Conservation (phyloP, 306 rosid species). For the Trichosanthes truncata region DNA sequence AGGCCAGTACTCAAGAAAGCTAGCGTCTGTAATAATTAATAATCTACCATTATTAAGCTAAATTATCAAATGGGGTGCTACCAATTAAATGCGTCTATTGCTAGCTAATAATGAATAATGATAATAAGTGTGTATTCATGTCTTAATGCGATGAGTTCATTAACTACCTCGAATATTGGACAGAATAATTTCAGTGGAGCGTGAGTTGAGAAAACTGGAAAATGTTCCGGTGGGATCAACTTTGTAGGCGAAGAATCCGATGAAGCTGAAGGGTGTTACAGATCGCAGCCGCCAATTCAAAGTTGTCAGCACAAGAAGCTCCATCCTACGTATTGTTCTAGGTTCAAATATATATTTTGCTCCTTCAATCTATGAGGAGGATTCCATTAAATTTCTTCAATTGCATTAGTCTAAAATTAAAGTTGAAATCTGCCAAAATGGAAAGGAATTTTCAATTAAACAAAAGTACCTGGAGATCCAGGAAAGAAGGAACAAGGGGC, state of each 20-base stretch:
- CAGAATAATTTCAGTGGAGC: conserved; percentile 70
- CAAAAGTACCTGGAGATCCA: conserved; percentile 71
- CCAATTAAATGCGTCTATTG: not conserved
- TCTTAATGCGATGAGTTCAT: not conserved
- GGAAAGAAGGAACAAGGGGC: conserved; percentile 65
- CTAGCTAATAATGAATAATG: not conserved
- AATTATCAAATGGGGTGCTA: not conserved
- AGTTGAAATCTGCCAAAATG: not conserved
- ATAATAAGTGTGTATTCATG: not conserved
- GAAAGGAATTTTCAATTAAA: not conserved
- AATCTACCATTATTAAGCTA: not conserved
- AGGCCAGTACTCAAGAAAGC: conserved; percentile 84
- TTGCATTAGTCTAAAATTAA: not conserved
- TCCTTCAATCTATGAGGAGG: conserved; percentile 53
- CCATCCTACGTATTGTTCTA: conserved; percentile 80
- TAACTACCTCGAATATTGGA: conserved; percentile 60
- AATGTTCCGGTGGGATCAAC: conserved; percentile 58
- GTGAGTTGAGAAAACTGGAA: conserved; percentile 50
- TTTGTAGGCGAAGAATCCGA: conserved; percentile 75
- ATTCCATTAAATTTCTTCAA: not conserved
- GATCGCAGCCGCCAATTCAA: conserved; percentile 97
- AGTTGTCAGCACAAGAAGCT: conserved; percentile 69
- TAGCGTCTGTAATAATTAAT: conserved; percentile 43
- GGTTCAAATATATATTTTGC: conserved; percentile 76
- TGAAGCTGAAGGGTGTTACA: conserved; percentile 80